Evolutionary conservation across 1,284 basidiomycete genomes (phyloP).

Genomic region (Leccinum insolens): DNA sequence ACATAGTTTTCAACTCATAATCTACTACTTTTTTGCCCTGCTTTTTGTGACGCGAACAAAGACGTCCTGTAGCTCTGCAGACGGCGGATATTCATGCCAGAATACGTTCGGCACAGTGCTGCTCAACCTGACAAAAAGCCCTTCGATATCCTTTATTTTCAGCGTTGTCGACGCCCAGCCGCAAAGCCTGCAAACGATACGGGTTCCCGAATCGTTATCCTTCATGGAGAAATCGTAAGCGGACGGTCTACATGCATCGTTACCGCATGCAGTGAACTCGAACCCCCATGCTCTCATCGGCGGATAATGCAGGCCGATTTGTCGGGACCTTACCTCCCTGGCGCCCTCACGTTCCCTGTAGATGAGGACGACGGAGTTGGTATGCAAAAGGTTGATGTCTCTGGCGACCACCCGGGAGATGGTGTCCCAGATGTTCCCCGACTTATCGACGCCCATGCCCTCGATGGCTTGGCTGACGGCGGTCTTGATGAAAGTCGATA

Average conservation of each 20-base stretch:
- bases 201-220: neutral
- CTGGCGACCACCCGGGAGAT: neutral
- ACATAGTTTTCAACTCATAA: too few relatives aligned
- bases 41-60: neutral
- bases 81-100: conserved; percentile 10
- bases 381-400: neutral
- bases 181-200: neutral
- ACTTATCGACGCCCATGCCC: conserved; percentile 3
- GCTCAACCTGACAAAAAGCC: neutral
- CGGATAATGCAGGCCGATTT: conserved; percentile 1
- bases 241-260: neutral
- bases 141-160: neutral
- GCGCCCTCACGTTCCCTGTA: neutral
- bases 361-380: neutral
- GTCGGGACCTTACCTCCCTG: neutral
- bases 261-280: conserved; percentile 2
- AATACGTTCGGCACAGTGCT: conserved; percentile 1
- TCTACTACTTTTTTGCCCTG: neutral
- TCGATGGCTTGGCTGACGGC: neutral
- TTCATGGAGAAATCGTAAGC: neutral
- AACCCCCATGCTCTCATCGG: conserved; percentile 3
- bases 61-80: neutral
- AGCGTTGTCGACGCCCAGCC: neutral
- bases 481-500: neutral
- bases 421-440: neutral